A percentile compares a stretch with the other conserved stretches of the same genome.
These are phyloP conservation scores for Chenopodium berlandieri DNA, from an alignment of 148 eudicot genomes.

Conservation along the genomic window DNA sequence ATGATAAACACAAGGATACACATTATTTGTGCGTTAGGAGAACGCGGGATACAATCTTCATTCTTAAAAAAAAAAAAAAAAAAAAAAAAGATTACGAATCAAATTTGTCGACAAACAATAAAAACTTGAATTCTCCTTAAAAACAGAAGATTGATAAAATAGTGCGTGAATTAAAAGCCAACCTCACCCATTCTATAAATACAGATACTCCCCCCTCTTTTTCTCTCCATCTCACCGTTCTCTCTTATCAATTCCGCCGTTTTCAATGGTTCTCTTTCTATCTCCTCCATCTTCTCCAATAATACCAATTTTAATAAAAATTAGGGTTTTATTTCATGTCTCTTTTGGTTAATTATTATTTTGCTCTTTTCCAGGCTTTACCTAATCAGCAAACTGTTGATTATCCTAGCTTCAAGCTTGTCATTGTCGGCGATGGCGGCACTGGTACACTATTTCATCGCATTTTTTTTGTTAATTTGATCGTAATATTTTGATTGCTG, in stretches of 20 bases:
- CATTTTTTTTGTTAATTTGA: neutral
- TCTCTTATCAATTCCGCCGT: neutral
- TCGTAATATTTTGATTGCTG: neutral
- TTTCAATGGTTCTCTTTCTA: neutral
- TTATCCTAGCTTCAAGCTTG: slow-evolving; percentile 25
- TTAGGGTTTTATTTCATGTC: neutral
- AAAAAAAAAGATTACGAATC: too few species aligned
- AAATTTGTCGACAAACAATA: too few species aligned
- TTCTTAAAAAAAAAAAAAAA: too few species aligned
- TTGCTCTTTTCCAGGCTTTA: slow-evolving; percentile 11
- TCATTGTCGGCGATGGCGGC: slow-evolving; percentile 30
- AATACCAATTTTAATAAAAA: too few species aligned
- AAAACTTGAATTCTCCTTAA: neutral
- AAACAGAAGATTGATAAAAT: neutral
- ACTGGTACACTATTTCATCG: slow-evolving; percentile 6
- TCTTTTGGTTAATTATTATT: neutral
- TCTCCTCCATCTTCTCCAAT: neutral
- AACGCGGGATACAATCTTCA: slow-evolving; percentile 6
- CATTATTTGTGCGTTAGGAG: neutral
- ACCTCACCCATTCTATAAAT: neutral
- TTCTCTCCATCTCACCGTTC: neutral
- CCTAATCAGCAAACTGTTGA: slow-evolving; percentile 12
- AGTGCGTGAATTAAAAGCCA: slow-evolving; percentile 12
- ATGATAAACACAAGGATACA: too few species aligned
- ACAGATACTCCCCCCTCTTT: neutral